Evolutionary conservation across 2,329 filamentous ascomycete genomes (phyloP), one percentile per base, ranked within the genome.

Genomic region (Talaromyces marneffei): DNA sequence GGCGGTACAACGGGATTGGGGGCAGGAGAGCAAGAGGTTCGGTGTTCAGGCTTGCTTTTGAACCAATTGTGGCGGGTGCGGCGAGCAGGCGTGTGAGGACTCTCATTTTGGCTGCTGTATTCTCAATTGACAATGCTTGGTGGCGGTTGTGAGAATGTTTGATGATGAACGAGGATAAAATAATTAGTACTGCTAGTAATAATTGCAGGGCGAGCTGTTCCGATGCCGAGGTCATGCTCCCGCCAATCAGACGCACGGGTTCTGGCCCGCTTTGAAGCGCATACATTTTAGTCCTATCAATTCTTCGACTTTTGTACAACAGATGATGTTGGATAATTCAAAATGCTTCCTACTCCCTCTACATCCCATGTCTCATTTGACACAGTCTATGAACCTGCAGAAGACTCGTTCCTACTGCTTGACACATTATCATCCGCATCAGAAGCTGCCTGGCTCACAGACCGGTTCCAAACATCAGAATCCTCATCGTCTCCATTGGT

Each of bases 351-450:
- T 9, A 99, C 94, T 0, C 94, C 94, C 14, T 90, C 91, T 62
- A 99, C 94, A 2, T 90, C 90, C 23, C 94, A 99, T 78, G 90
- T 97, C 63, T 85, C 88, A 59, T 96, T 92, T 77, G 85, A 90
- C 74, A 86, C 88, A 60, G 87, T 97, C 67, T 99, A 99, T 77
- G 92, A 97, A 72, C 94, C 94, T 37, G 89, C 93, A 10, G 94
- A 99, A 77, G 94, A 99, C 78, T 97, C 92, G 4, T 99, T 91
- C 72, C 85, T 99, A 48, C 84, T 99, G 54, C 85, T 99, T 31
- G 93, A 99, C 77, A 96, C 92, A 0, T 83, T 99, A 48, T 93
- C 92, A 0, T 88, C 87, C 1, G 62, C 80, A 0, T 73, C 83
- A 2, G 91, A 96, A 76, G 84, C 80, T 3, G 67, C 78, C 25